Conservation (phyloP, 495 filamentous ascomycete genomes). For the Aspergillus biplanus region DNA sequence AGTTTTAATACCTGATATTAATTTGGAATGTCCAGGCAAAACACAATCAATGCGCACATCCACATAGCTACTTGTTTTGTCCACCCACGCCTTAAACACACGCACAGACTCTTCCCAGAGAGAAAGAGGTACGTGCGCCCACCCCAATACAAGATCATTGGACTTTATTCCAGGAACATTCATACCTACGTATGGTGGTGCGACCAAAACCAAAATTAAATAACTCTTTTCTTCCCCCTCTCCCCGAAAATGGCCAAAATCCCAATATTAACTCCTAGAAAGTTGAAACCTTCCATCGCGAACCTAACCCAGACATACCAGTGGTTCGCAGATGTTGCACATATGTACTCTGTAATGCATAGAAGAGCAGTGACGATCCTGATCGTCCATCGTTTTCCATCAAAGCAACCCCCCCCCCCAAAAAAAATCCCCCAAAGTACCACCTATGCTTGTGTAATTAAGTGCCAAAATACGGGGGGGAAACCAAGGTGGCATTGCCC, state of each 20-base stretch:
- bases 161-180: not conserved
- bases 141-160: not conserved
- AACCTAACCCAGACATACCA: not conserved
- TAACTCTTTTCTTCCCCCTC: not conserved
- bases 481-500: too few species aligned
- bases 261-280: conserved; percentile 2
- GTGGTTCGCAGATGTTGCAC: conserved; percentile 11
- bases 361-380: conserved; percentile 24
- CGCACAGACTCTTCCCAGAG: not conserved
- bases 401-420: not conserved
- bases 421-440: too few species aligned
- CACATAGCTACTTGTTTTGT: not conserved
- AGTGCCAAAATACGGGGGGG: too few species aligned
- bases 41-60: not conserved
- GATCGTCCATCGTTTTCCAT: conserved; percentile 11
- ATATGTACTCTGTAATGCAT: not conserved
- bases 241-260: not conserved
- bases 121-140: not conserved
- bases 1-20: not conserved
- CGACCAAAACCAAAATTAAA: too few species aligned
- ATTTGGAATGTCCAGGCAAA: too few species aligned
- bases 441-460: too few species aligned
- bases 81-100: not conserved
- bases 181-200: not conserved
- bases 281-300: conserved; percentile 4